Evolutionary conservation across 225 moss, liverwort and hornwort species (phyloP).

Genomic region (Pseudoscleropodium purum): DNA sequence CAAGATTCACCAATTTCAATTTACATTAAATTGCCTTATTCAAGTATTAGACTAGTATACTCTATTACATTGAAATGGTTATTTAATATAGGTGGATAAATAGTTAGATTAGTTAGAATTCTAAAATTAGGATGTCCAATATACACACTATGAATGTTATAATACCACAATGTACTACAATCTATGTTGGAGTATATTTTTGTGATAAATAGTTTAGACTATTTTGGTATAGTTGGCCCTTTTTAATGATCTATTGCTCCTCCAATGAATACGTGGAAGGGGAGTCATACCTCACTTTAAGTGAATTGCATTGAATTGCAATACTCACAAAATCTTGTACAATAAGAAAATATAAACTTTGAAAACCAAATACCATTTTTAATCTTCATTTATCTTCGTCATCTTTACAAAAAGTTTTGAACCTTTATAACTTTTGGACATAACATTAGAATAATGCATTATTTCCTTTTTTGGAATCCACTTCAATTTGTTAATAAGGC

Average conservation of each 20-base stretch:
- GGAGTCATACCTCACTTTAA: neutral
- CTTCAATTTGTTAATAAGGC: rapidly evolving
- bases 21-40: neutral
- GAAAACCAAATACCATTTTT: neutral
- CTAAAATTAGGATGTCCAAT: neutral
- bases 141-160: rapidly evolving
- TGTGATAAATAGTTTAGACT: neutral
- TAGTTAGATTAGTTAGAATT: rapidly evolving
- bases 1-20: neutral
- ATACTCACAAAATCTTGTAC: neutral
- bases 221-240: rapidly evolving
- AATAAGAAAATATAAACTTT: neutral
- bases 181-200: rapidly evolving
- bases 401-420: neutral
- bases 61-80: rapidly evolving
- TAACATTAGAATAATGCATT: neutral
- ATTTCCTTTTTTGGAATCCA: neutral
- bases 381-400: neutral
- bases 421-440: neutral
- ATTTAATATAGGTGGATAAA: neutral
- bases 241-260: neutral
- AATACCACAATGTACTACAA: neutral
- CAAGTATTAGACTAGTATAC: neutral
- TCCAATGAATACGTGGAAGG: neutral
- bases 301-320: neutral